Conservation (phyloP, 2,329 filamentous ascomycete genomes). For the Dactylellina drechsleri region DNA sequence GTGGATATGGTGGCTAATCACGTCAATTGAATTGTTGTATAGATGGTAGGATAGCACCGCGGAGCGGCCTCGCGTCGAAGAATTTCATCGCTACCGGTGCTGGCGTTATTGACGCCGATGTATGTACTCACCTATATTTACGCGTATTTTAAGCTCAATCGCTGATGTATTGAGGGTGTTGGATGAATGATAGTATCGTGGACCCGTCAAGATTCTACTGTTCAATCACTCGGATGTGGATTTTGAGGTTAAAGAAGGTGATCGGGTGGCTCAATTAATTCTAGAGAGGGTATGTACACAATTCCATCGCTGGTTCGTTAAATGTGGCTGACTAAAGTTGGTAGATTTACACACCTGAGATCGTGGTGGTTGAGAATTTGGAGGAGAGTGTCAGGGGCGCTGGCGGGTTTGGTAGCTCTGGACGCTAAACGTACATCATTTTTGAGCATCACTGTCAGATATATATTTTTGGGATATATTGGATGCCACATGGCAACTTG, state of each 20-base stretch:
- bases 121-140: conserved; percentile 7
- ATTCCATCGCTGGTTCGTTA: too few relatives aligned
- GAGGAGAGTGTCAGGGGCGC: conserved; percentile 90
- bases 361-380: conserved; percentile 86
- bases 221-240: conserved; percentile 76
- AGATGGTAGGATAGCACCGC: conserved; percentile 50
- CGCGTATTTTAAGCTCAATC: neutral
- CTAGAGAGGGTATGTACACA: conserved; percentile 74
- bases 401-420: conserved; percentile 92
- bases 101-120: conserved; percentile 94
- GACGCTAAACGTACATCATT: conserved; percentile 60
- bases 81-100: conserved; percentile 96
- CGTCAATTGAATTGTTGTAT: conserved; percentile 22
- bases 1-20: neutral
- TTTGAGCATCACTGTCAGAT: too few relatives aligned
- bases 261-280: conserved; percentile 91
- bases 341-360: conserved; percentile 89
- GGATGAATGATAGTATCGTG: conserved; percentile 71
- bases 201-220: conserved; percentile 90
- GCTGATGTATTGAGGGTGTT: neutral
- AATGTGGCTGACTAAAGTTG: conserved; percentile 1
- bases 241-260: conserved; percentile 75
- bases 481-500: too few relatives aligned
- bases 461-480: too few relatives aligned
- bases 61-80: conserved; percentile 76